Evolutionary conservation across 2,329 filamentous ascomycete species (phyloP).

Genomic region (Fusarium buxicola): DNA sequence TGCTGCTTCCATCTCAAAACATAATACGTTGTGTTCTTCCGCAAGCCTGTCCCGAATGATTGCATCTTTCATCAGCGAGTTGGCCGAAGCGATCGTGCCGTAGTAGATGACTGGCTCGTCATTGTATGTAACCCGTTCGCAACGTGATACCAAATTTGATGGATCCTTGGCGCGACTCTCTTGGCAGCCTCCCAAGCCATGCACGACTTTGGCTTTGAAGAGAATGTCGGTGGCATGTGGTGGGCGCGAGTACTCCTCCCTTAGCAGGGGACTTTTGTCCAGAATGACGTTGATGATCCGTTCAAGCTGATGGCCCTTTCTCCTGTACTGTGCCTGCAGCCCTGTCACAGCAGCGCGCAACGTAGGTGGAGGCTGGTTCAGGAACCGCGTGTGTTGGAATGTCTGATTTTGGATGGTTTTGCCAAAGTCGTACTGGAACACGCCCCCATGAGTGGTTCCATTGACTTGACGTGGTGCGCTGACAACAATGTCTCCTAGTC

Average conservation of each 20-base stretch:
- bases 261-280: neutral
- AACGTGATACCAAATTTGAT: neutral
- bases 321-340: neutral
- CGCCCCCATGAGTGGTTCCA: neutral
- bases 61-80: conserved; percentile 40
- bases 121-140: neutral
- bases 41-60: conserved; percentile 12
- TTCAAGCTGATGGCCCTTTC: no score
- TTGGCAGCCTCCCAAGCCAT: neutral
- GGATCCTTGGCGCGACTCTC: neutral
- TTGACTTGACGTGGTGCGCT: neutral
- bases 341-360: neutral
- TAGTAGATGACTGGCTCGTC: conserved; percentile 25
- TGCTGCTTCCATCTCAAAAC: conserved; percentile 30
- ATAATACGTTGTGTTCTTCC: neutral
- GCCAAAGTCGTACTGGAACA: conserved; percentile 4
- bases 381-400: neutral
- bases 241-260: neutral
- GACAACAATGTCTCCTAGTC: conserved; percentile 5
- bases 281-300: neutral
- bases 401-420: neutral
- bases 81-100: conserved; percentile 30
- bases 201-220: neutral
- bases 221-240: neutral
- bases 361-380: neutral